Percentiles rank a stretch among this genome's conserved stretches.
These are phyloP conservation scores for Phytophthora lateralis DNA, from an alignment of 352 stramenopile genomes.

Conservation along the genomic window DNA sequence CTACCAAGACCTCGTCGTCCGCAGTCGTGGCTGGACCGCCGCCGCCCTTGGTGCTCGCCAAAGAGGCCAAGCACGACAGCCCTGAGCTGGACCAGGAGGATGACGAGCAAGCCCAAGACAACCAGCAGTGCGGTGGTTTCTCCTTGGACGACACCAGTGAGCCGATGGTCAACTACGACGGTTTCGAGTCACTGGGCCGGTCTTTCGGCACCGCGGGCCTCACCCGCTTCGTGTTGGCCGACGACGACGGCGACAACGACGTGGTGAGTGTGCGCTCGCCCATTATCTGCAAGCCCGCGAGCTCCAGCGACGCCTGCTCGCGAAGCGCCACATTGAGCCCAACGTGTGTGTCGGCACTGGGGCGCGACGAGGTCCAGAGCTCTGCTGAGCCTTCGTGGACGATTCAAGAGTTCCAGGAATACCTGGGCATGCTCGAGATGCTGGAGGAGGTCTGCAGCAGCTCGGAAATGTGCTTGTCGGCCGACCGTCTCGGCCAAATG, in stretches of 20 bases:
- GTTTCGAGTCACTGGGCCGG: slow-evolving; percentile 33
- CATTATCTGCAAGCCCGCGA: slow-evolving; percentile 30
- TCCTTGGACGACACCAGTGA: slow-evolving; percentile 32
- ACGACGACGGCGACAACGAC: slow-evolving; percentile 35
- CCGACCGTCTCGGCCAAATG: slow-evolving; percentile 47
- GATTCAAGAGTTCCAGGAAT: slow-evolving; percentile 48
- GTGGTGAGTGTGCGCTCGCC: slow-evolving; percentile 42
- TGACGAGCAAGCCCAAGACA: slow-evolving; percentile 26
- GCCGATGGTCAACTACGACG: slow-evolving; percentile 46
- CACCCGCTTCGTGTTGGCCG: slow-evolving; percentile 7
- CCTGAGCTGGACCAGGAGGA: slow-evolving; percentile 20
- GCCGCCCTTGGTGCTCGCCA: slow-evolving; percentile 3
- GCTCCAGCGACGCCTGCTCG: background rate
- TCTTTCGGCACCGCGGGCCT: slow-evolving; percentile 11
- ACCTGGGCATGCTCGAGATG: slow-evolving; percentile 47
- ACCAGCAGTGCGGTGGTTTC: slow-evolving; percentile 6
- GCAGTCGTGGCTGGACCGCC: background rate
- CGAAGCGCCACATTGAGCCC: slow-evolving; percentile 22
- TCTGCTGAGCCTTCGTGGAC: slow-evolving; percentile 34
- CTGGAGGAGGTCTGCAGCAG: slow-evolving; percentile 40
- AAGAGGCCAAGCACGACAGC: slow-evolving; percentile 7
- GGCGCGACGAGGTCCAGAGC: slow-evolving; percentile 8
- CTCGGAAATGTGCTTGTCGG: slow-evolving; percentile 38
- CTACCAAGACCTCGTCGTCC: background rate
- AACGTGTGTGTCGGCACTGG: slow-evolving; percentile 31